phyloP scores from a whole-genome alignment of 2,329 filamentous ascomycete genomes.

The Colletotrichum cuscutae region DNA sequence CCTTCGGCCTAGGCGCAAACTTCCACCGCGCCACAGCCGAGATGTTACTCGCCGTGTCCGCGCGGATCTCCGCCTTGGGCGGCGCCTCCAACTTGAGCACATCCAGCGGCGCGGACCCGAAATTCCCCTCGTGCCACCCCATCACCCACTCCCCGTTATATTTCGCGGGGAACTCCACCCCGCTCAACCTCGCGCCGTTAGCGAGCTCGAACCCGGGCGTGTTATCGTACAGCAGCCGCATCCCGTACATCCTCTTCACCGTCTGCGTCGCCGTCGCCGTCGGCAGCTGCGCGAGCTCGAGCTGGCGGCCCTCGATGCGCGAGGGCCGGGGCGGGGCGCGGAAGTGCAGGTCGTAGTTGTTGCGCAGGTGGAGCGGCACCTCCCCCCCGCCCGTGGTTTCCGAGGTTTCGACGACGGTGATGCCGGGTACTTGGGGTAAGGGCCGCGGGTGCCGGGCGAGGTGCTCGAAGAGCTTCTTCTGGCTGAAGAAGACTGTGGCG shows the following conservation, averaged over 20 bases:
- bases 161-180: constrained; percentile 60
- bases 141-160: constrained; percentile 68
- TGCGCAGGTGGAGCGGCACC: constrained; percentile 47
- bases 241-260: constrained; percentile 58
- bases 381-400: constrained; percentile 41
- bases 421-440: constrained; percentile 58
- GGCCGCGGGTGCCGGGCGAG: constrained; percentile 64
- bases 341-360: constrained; percentile 66
- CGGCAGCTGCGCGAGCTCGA: constrained; percentile 54
- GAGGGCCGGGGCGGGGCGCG: constrained; percentile 51
- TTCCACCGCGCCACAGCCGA: constrained; percentile 64
- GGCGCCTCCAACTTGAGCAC: constrained; percentile 60
- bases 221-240: constrained; percentile 56
- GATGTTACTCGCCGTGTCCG: constrained; percentile 57
- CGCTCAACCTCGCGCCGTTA: constrained; percentile 59
- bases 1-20: constrained; percentile 57
- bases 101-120: constrained; percentile 61
- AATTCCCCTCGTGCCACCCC: constrained; percentile 65
- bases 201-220: constrained; percentile 58
- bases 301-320: constrained; percentile 52
- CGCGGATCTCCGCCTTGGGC: constrained; percentile 55
- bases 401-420: constrained; percentile 58
- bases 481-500: constrained; percentile 66
- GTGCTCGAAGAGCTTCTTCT: constrained; percentile 63
- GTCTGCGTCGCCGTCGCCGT: constrained; percentile 58